These are phyloP conservation scores for Claviceps africana DNA, from an alignment of 2,329 filamentous ascomycete species.

Conservation along the genomic window DNA sequence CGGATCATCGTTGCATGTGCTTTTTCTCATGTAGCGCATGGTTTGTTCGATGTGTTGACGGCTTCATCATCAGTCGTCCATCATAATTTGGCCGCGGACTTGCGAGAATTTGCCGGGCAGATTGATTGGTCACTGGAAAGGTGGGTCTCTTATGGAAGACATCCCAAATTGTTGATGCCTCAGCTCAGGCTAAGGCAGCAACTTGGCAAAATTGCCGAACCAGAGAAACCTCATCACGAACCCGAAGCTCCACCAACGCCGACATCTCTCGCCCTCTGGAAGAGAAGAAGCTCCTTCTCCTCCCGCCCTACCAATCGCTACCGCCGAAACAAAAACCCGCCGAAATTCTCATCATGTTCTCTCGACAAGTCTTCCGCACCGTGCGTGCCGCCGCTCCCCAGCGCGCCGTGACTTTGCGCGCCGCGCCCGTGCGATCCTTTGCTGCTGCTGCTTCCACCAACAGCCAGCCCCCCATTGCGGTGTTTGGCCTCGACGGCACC, in stretches of 20 bases:
- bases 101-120: too few species aligned
- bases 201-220: slow-evolving; percentile 28
- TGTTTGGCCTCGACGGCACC: slow-evolving; percentile 94
- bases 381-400: slow-evolving; percentile 46
- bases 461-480: slow-evolving; percentile 71
- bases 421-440: slow-evolving; percentile 58
- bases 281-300: too few species aligned
- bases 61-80: background rate
- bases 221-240: slow-evolving; percentile 19
- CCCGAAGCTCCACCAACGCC: slow-evolving; percentile 17
- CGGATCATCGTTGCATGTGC: background rate
- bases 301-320: background rate
- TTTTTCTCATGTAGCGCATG: too few species aligned
- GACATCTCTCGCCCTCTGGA: slow-evolving; percentile 5
- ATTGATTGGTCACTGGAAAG: background rate
- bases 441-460: slow-evolving; percentile 56
- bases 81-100: background rate
- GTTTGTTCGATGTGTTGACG: background rate
- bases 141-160: background rate
- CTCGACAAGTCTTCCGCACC: slow-evolving; percentile 45
- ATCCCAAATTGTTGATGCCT: slow-evolving; percentile 21
- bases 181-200: slow-evolving; percentile 22
- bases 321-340: slow-evolving; percentile 6
- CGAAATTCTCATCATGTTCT: slow-evolving; percentile 34
- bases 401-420: slow-evolving; percentile 29